Base-by-base conservation (phyloP, 2,329 filamentous ascomycete species). In the Cladosporium sp. region DNA sequence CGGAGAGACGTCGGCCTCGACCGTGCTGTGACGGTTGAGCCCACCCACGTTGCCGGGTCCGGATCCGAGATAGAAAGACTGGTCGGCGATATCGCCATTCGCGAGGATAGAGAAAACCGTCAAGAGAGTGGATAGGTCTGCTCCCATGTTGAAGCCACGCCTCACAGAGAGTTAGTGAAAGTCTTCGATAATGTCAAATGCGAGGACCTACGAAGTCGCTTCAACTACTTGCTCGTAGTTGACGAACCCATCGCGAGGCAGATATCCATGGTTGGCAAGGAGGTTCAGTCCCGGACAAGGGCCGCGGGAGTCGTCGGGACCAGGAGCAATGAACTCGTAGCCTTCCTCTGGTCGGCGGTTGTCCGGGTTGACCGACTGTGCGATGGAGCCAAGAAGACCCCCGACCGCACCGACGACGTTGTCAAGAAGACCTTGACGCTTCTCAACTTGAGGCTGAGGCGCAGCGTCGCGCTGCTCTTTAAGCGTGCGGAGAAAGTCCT, bases 111-210 rank as follows among this genome's bases (percentile, higher is more conserved):
- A 61, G 54, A 63, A 67, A 10, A 68, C 59, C 35, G 61, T 62
- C 28, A 74, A 63, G 34, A 73, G 61, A 18, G 63, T 63, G 19
- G 69, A 62, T 43, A 74, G 65, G 46, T 72, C 70, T 13, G 63
- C 43, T 8, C 62, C 68, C 68, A 72, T 71, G 57, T 70, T 70
- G 62, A 70, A 71, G 10, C 67, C 60, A 43, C 57, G 55, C 22
- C 22, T 28, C 3, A 18, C 43, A 7, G 7, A 28, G 22, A 5
- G 22, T 28, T 28, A 28, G 7, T 28, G 22, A 28, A 28, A 7
- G 7, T 4, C 7, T 5, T 28, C 22, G 22, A 28, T 28, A 28
- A 5, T 5, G 22, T 28, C 22, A 28, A 5, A 7, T 28, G 22
- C 3, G 22, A 28, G 22, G 22, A 28, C 22, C 7, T 28, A 28